Evolutionary conservation across 2,329 filamentous ascomycete species (phyloP).

Genomic region (Cladosporium sp.): DNA sequence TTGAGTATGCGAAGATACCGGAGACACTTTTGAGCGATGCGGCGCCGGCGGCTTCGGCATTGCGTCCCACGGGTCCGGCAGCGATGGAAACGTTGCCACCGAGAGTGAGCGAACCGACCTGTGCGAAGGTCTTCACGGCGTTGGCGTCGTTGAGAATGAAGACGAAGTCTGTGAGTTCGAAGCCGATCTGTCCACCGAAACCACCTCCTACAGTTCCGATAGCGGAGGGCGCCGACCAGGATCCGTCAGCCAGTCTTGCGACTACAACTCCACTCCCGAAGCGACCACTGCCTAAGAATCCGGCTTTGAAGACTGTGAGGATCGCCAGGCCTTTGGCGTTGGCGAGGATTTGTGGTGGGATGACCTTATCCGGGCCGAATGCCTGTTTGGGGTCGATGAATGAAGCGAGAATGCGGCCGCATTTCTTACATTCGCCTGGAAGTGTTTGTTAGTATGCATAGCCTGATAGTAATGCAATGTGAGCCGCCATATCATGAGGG

Average conservation of each 20-base stretch:
- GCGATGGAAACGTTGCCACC: conserved; percentile 96
- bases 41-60: conserved; percentile 92
- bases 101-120: conserved; percentile 85
- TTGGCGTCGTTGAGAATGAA: conserved; percentile 93
- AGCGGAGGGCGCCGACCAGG: conserved; percentile 79
- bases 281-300: conserved; percentile 78
- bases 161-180: conserved; percentile 90
- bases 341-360: conserved; percentile 83
- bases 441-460: conserved; percentile 19
- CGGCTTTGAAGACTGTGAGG: conserved; percentile 82
- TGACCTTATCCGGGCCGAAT: conserved; percentile 96
- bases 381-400: conserved; percentile 92
- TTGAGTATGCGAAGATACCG: conserved; percentile 94
- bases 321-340: conserved; percentile 91
- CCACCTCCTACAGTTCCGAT: conserved; percentile 80
- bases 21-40: conserved; percentile 87
- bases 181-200: conserved; percentile 82
- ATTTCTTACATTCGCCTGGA: conserved; percentile 94
- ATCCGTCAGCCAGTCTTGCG: conserved; percentile 72
- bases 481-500: neutral
- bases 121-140: conserved; percentile 91
- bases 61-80: conserved; percentile 88
- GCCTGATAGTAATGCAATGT: neutral
- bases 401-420: conserved; percentile 89
- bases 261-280: conserved; percentile 83